These are phyloP conservation scores for Leptographium lundbergii DNA, from an alignment of 2,329 filamentous ascomycete genomes.

Conservation along the genomic window DNA sequence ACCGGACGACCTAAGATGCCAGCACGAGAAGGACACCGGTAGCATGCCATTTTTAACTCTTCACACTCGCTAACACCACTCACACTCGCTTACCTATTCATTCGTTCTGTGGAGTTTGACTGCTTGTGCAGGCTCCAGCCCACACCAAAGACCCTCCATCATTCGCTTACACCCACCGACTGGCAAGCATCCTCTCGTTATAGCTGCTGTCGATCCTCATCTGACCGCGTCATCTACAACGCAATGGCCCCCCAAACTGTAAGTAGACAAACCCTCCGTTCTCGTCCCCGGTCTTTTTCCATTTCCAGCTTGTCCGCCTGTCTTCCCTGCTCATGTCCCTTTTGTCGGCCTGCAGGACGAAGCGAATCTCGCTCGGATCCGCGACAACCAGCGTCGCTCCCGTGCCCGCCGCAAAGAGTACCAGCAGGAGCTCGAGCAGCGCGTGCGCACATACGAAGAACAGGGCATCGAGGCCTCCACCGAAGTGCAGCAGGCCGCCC, in stretches of 20 bases:
- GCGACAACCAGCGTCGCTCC: constrained; percentile 68
- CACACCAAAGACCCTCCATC: neutral
- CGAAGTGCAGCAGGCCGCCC: constrained; percentile 60
- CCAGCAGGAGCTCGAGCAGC: constrained; percentile 54
- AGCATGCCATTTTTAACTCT: neutral
- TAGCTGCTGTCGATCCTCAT: neutral
- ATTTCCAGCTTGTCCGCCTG: neutral
- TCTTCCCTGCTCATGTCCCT: neutral
- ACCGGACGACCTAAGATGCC: neutral
- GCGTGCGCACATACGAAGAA: constrained; percentile 49
- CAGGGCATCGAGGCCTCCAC: constrained; percentile 53
- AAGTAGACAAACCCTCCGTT: too few species aligned
- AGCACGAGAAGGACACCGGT: neutral
- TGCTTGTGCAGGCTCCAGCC: neutral
- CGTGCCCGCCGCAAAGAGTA: constrained; percentile 64
- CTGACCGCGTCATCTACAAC: neutral
- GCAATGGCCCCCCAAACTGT: neutral
- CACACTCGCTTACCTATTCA: neutral
- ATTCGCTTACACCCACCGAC: neutral
- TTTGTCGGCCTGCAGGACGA: constrained; percentile 8
- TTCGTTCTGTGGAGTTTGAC: neutral
- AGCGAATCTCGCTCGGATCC: constrained; percentile 40
- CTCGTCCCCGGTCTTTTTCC: too few species aligned
- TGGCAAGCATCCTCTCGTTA: neutral
- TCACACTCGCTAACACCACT: neutral